These are phyloP conservation scores for Curvularia hawaiiensis DNA, from an alignment of 2,329 filamentous ascomycete species.

Conservation along the genomic window DNA sequence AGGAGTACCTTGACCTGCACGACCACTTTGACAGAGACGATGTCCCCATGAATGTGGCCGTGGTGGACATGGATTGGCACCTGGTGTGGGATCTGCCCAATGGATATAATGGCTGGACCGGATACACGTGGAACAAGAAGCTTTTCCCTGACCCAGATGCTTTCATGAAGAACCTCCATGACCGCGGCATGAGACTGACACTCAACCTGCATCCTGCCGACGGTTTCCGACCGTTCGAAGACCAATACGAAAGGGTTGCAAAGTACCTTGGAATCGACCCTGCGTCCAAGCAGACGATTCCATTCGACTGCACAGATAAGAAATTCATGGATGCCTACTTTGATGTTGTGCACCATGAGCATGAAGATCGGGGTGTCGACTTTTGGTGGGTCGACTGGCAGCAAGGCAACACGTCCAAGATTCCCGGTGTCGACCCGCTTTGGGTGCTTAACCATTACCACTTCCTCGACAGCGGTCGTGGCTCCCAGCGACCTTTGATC, in stretches of 20 bases:
- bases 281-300: constrained; percentile 55
- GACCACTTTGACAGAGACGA: constrained; percentile 58
- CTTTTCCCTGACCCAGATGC: constrained; percentile 58
- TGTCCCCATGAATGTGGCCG: constrained; percentile 64
- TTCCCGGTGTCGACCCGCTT: constrained; percentile 65
- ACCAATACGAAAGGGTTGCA: constrained; percentile 61
- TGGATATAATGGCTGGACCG: constrained; percentile 60
- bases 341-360: constrained; percentile 59
- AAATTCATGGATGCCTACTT: constrained; percentile 65
- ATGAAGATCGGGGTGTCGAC: constrained; percentile 63
- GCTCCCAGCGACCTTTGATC: constrained; percentile 56
- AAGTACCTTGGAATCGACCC: constrained; percentile 59
- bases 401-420: constrained; percentile 61
- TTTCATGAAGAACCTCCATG: constrained; percentile 59
- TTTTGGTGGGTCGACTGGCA: constrained; percentile 75
- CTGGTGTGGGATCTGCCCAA: constrained; percentile 50
- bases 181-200: constrained; percentile 59
- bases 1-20: constrained; percentile 63
- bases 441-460: constrained; percentile 71
- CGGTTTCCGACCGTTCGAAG: constrained; percentile 62
- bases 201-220: constrained; percentile 68
- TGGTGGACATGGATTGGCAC: constrained; percentile 73
- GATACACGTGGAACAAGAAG: constrained; percentile 66
- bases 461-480: constrained; percentile 58
- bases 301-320: constrained; percentile 61